Evolutionary conservation across 192 early-diverging fungal genomes (phyloP).

Genomic region (Phycomyces nitens): DNA sequence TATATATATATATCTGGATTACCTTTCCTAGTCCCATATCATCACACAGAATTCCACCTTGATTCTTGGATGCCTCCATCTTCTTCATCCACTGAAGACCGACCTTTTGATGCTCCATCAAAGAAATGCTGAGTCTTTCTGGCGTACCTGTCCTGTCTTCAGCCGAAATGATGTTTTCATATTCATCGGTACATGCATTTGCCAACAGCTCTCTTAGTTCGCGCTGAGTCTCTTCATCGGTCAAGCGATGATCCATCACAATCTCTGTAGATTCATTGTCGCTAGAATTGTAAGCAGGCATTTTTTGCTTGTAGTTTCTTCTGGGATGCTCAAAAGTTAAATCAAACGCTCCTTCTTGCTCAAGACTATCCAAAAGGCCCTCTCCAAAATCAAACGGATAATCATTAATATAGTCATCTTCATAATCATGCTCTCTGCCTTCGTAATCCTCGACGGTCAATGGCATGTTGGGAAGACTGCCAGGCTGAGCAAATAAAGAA

Average conservation of each 20-base stretch:
- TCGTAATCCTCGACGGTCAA: too few relatives aligned
- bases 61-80: constrained; percentile 43
- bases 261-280: not conserved
- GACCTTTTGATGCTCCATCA: constrained; percentile 58
- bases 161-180: constrained; percentile 31
- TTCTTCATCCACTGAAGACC: constrained; percentile 58
- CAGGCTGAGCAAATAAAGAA: not conserved
- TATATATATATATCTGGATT: not conserved
- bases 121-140: constrained; percentile 36
- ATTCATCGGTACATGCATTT: constrained; percentile 16
- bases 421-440: too few relatives aligned
- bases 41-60: constrained; percentile 61
- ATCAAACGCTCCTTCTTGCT: too few relatives aligned
- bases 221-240: constrained; percentile 20
- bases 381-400: too few relatives aligned
- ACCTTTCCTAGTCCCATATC: constrained; percentile 72
- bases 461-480: not conserved
- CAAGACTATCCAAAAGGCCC: too few relatives aligned
- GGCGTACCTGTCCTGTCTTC: constrained; percentile 47
- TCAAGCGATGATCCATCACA: not conserved
- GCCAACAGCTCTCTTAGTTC: constrained; percentile 37
- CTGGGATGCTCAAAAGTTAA: too few relatives aligned
- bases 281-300: too few relatives aligned
- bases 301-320: too few relatives aligned
- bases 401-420: too few relatives aligned